A percentile compares a stretch with the other conserved stretches of the same genome.
Evolutionary conservation across 176 grass and related monocot genomes (phyloP).

Genomic region (Zizania latifolia): DNA sequence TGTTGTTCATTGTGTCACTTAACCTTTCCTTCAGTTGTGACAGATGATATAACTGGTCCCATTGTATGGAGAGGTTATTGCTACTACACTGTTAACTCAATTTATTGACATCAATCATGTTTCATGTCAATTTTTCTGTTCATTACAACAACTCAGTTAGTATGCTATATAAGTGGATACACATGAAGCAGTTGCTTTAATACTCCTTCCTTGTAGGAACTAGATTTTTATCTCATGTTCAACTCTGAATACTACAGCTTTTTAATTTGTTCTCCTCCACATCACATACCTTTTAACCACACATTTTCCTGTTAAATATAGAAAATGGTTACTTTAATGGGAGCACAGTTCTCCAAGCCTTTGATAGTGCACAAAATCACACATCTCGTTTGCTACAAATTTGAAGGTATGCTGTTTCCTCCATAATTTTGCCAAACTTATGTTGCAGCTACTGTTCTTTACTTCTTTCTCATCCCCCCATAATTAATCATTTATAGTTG

Average conservation of each 20-base stretch:
- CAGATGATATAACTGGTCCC: not conserved
- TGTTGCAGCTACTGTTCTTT: not conserved
- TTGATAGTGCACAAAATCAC: constrained; percentile 48
- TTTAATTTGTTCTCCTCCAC: not conserved
- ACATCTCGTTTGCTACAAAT: constrained; percentile 89
- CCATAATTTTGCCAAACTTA: not conserved
- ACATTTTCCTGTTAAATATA: constrained; percentile 36
- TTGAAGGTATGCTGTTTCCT: constrained; percentile 54
- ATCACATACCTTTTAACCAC: not conserved
- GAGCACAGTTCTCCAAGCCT: constrained; percentile 57
- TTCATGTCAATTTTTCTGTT: not conserved
- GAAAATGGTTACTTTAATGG: constrained; percentile 80
- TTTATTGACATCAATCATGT: not conserved
- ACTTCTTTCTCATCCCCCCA: not conserved
- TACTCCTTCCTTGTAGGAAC: not conserved
- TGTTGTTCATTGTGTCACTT: not conserved
- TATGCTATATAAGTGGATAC: not conserved
- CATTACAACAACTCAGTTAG: not conserved
- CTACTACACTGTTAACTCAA: not conserved
- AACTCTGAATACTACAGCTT: not conserved
- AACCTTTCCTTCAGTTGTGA: not conserved
- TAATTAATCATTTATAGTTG: not conserved
- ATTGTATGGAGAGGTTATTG: not conserved
- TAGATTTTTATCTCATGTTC: constrained; percentile 9
- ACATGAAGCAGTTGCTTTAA: not conserved